Evolutionary conservation across 2,329 filamentous ascomycete genomes (phyloP).

Genomic region (Exophiala bonariae): DNA sequence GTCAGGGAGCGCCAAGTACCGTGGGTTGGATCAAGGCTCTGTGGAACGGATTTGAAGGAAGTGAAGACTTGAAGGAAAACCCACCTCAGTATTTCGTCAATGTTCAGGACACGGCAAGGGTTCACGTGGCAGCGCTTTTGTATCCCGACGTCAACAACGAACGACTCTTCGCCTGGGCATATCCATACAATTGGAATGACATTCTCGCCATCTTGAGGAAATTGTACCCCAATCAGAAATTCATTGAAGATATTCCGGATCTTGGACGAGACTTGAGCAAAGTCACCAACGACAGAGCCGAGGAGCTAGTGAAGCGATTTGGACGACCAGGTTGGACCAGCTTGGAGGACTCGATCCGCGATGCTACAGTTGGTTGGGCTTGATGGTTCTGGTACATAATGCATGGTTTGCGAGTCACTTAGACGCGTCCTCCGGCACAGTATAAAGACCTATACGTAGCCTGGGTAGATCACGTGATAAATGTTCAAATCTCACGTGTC

Average conservation of each 20-base stretch:
- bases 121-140: conserved; percentile 56
- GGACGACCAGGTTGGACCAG: conserved; percentile 16
- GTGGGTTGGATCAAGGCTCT: conserved; percentile 31
- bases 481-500: too few species aligned
- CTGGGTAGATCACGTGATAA: too few species aligned
- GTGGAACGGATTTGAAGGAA: conserved; percentile 36
- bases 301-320: conserved; percentile 21
- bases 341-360: conserved; percentile 16
- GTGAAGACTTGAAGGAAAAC: conserved; percentile 39
- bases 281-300: conserved; percentile 15
- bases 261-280: conserved; percentile 19
- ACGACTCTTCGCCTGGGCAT: conserved; percentile 56
- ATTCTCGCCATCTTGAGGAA: conserved; percentile 39
- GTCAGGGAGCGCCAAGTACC: conserved; percentile 19
- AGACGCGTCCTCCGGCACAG: too few species aligned
- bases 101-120: conserved; percentile 49
- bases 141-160: conserved; percentile 47
- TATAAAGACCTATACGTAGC: too few species aligned
- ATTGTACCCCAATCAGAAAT: conserved; percentile 36
- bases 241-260: conserved; percentile 25
- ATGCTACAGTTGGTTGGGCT: conserved; percentile 8
- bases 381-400: too few species aligned
- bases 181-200: conserved; percentile 48
- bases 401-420: too few species aligned
- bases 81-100: conserved; percentile 32